Evolutionary conservation across 2,329 filamentous ascomycete genomes (phyloP), one percentile per base, ranked within the genome.

Genomic region (Colletotrichum sp.): DNA sequence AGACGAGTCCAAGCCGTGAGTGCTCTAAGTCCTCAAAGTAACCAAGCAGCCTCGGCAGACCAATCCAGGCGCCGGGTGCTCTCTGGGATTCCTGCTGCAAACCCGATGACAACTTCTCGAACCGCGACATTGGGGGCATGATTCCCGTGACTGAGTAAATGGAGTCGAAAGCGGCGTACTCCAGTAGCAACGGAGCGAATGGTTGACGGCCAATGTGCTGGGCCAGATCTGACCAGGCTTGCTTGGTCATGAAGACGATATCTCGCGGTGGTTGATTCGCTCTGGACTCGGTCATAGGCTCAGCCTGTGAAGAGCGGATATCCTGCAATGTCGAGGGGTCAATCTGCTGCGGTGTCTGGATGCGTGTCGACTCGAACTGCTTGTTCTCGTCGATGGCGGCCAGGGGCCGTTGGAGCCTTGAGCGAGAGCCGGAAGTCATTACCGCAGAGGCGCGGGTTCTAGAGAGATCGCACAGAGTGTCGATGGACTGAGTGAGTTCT

Each of bases 391-490:
- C 89, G 0, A 82, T 79, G 1, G 85, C 82, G 0, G 83, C 79
- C 18, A 82, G 79, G 0, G 85, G 80, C 69, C 86, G 88, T 62
- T 84, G 83, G 0, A 83, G 80, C 74, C 80, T 85, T 80, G 78
- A 82, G 77, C 74, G 80, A 62, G 77, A 82, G 75, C 81, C 80
- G 6, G 83, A 80, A 3, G 84, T 81, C 13, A 84, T 80, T 4
- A 85, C 83, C 2, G 84, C 85, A 1, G 88, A 88, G 1, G 89
- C 88, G 24, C 94, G 88, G 16, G 93, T 93, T 66, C 92, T 87
- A 0, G 94, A 95, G 16, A 96, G 87, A 80, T 96, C 94, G 82
- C 95, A 96, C 2, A 96, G 88, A 0, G 93, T 95, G 83, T 96
- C 95, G 82, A 96, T 95, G 3, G 93, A 95, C 8, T 92, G 91